Evolutionary conservation across 345 rosid species (phyloP).

Genomic region (Balakata baccata): DNA sequence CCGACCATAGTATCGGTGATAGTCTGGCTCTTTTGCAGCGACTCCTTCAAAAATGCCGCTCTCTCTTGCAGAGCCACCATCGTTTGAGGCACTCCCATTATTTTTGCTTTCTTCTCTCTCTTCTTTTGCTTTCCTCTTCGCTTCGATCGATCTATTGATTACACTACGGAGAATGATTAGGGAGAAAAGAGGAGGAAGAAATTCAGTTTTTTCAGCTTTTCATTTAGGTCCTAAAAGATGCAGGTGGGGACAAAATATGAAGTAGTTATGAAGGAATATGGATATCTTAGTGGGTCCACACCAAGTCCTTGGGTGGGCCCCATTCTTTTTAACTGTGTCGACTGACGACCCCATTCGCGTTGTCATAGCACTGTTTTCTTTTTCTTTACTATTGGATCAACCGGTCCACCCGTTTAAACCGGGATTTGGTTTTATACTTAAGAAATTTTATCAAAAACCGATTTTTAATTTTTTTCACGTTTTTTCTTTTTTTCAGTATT

Average conservation of each 20-base stretch:
- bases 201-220: not conserved
- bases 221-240: not conserved
- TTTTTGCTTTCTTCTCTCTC: not conserved
- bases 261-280: conserved; percentile 29
- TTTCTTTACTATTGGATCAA: too few relatives aligned
- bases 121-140: not conserved
- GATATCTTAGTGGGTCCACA: not conserved
- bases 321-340: too few relatives aligned
- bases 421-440: too few relatives aligned
- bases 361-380: too few relatives aligned
- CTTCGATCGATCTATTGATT: not conserved
- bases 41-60: conserved; percentile 56
- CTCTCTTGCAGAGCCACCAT: conserved; percentile 63
- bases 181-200: not conserved
- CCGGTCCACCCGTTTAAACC: too few relatives aligned
- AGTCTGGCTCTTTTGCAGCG: conserved; percentile 81
- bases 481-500: too few relatives aligned
- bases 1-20: conserved; percentile 85
- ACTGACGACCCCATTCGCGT: too few relatives aligned
- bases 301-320: not conserved
- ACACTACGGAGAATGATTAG: not conserved
- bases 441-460: too few relatives aligned
- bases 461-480: too few relatives aligned
- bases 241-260: conserved; percentile 26
- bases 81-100: conserved; percentile 62